Evolutionary conservation across 2,329 filamentous ascomycete genomes (phyloP).

Genomic region (Fusarium fujikuroi): DNA sequence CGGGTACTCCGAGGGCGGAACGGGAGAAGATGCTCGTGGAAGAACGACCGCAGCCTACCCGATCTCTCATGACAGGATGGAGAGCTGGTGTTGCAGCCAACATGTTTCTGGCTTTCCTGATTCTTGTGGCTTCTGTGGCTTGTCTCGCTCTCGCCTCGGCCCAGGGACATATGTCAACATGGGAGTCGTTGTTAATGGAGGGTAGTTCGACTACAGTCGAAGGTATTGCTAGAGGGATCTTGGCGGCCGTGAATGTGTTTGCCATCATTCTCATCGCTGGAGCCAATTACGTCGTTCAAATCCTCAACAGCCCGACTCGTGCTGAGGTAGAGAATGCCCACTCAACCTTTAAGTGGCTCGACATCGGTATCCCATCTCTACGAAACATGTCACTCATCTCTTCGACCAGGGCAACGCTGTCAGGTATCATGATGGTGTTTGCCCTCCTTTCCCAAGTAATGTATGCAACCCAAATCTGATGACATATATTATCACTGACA

Average conservation of each 20-base stretch:
- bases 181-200: slow-evolving; percentile 52
- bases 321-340: slow-evolving; percentile 61
- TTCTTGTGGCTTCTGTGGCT: slow-evolving; percentile 52
- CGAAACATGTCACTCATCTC: slow-evolving; percentile 60
- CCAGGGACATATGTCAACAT: slow-evolving; percentile 47
- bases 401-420: slow-evolving; percentile 52
- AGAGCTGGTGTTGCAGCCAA: slow-evolving; percentile 59
- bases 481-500: slow-evolving; percentile 14
- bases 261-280: slow-evolving; percentile 57
- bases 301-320: slow-evolving; percentile 65
- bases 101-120: slow-evolving; percentile 52
- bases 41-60: slow-evolving; percentile 39
- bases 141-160: slow-evolving; percentile 53
- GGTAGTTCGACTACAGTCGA: slow-evolving; percentile 53
- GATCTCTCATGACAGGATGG: slow-evolving; percentile 56
- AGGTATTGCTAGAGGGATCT: slow-evolving; percentile 54
- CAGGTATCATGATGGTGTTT: slow-evolving; percentile 52
- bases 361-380: slow-evolving; percentile 64
- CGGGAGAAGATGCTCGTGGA: slow-evolving; percentile 43
- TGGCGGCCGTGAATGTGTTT: slow-evolving; percentile 57
- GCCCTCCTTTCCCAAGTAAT: slow-evolving; percentile 62
- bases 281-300: slow-evolving; percentile 65
- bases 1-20: slow-evolving; percentile 38
- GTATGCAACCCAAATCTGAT: slow-evolving; percentile 49
- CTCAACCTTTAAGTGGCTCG: slow-evolving; percentile 58